Base-by-base conservation (phyloP, 2,329 filamentous ascomycete species). In the Trichophyton simii region DNA sequence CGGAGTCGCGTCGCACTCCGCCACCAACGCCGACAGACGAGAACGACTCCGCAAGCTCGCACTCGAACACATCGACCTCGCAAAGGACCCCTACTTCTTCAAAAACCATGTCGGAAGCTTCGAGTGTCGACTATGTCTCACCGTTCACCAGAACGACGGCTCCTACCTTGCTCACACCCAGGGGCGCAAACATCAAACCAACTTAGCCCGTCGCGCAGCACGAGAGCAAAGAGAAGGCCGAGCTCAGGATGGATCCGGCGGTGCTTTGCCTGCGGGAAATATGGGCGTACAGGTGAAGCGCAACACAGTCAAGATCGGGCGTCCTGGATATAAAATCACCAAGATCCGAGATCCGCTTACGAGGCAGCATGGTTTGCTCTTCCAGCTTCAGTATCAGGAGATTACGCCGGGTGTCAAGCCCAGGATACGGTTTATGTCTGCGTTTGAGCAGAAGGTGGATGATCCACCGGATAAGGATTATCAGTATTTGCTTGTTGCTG, bases 61-160 rank as follows among this genome's bases (percentile, higher is more conserved):
- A 62, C 89, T 99, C 71, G 94, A 99, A 78, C 95, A 91, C 61
- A 99, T 99, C 81, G 92, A 97, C 79, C 88, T 97, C 65, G 94
- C 97, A 78, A 97, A 96, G 78, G 94, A 99, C 78, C 94, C 94
- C 0, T 99, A 97, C 83, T 96, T 97, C 81, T 99, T 99, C 86
- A 95, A 95, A 76, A 99, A 99, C 80, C 92, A 99, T 76, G 89
- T 97, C 69, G 94, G 94, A 71, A 94, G 88, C 71, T 99, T 96
- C 77, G 94, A 99, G 77, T 99, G 94, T 75, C 89, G 94, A 34
- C 87, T 99, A 46, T 99, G 94, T 72, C 80, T 99, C 28, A 99
- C 94, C 0, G 92, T 97, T 3, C 94, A 99, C 81, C 94, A 99
- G 72, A 99, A 99, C 75, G 94, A 99, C 78, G 94, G 94, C 65